phyloP scores from a whole-genome alignment of 2,329 filamentous ascomycete genomes.

The Piedraia hortae region DNA sequence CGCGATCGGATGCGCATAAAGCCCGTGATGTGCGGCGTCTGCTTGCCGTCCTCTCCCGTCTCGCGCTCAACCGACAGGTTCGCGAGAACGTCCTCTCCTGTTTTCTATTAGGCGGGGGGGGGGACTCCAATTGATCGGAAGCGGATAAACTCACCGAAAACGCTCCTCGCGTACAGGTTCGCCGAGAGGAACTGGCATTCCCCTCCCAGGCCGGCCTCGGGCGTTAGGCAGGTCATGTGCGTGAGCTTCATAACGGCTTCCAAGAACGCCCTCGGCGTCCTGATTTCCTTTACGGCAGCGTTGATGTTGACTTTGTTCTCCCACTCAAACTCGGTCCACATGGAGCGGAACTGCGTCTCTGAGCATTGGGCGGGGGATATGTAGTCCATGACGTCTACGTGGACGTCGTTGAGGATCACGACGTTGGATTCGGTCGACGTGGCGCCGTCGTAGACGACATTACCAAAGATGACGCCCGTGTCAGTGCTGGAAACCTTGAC shows the following conservation, averaged over 20 bases:
- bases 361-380: slow-evolving; percentile 92
- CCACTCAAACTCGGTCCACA: slow-evolving; percentile 99
- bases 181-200: slow-evolving; percentile 96
- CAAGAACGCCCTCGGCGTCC: slow-evolving; percentile 71
- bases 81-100: slow-evolving; percentile 91
- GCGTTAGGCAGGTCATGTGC: slow-evolving; percentile 95
- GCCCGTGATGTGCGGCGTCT: slow-evolving; percentile 84
- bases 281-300: slow-evolving; percentile 47
- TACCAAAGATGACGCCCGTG: slow-evolving; percentile 94
- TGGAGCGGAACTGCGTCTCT: slow-evolving; percentile 96
- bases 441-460: slow-evolving; percentile 87
- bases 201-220: slow-evolving; percentile 83
- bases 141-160: slow-evolving; percentile 54
- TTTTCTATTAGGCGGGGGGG: background rate
- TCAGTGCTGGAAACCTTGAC: slow-evolving; percentile 97
- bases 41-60: slow-evolving; percentile 72
- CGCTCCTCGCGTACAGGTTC: slow-evolving; percentile 84
- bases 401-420: slow-evolving; percentile 90
- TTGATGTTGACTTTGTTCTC: slow-evolving; percentile 99
- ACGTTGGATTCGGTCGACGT: slow-evolving; percentile 85
- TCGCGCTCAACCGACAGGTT: slow-evolving; percentile 97
- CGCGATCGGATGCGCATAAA: slow-evolving; percentile 95
- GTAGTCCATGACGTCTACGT: slow-evolving; percentile 99
- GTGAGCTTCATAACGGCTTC: slow-evolving; percentile 89
- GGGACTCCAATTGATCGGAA: too few species aligned